Evolutionary conservation across 1,139 yeast species (phyloP).

Genomic region (Debaryomyces fabryi): DNA sequence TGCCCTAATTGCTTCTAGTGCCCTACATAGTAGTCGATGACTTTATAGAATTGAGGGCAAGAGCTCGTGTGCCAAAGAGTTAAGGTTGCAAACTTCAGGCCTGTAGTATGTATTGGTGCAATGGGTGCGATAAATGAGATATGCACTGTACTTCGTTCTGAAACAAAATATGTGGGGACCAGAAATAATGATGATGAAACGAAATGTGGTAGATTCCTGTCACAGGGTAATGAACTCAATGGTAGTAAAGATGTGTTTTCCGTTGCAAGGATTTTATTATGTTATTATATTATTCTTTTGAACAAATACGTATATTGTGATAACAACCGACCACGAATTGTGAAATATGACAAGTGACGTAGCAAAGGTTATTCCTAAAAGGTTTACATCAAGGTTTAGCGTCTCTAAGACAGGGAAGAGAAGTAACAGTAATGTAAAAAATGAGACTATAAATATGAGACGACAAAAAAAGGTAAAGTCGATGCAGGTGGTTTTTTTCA

Average conservation of each 20-base stretch:
- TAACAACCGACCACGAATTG: background rate
- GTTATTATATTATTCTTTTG: constrained; percentile 1
- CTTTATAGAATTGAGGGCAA: background rate
- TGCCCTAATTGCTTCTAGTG: background rate
- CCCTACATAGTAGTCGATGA: background rate
- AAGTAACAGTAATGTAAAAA: background rate
- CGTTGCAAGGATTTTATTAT: background rate
- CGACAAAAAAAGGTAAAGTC: background rate
- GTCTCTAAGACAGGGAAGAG: background rate
- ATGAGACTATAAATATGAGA: background rate
- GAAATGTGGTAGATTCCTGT: constrained; percentile 4
- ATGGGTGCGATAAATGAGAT: constrained; percentile 1
- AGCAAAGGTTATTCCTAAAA: constrained; percentile 12
- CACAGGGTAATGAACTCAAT: background rate
- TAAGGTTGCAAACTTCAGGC: background rate
- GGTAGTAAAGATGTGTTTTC: background rate
- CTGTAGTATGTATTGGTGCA: background rate
- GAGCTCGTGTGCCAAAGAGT: background rate
- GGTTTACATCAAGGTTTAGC: constrained; percentile 10
- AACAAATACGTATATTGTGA: background rate
- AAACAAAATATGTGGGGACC: constrained; percentile 5
- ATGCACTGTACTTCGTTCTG: background rate
- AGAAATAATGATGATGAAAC: background rate
- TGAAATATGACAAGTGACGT: background rate
- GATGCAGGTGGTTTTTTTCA: constrained; percentile 11